Percentiles rank a stretch among this genome's conserved stretches.
Conservation (phyloP, 2,329 filamentous ascomycete genomes). For the Thermothelomyces thermophilus region DNA sequence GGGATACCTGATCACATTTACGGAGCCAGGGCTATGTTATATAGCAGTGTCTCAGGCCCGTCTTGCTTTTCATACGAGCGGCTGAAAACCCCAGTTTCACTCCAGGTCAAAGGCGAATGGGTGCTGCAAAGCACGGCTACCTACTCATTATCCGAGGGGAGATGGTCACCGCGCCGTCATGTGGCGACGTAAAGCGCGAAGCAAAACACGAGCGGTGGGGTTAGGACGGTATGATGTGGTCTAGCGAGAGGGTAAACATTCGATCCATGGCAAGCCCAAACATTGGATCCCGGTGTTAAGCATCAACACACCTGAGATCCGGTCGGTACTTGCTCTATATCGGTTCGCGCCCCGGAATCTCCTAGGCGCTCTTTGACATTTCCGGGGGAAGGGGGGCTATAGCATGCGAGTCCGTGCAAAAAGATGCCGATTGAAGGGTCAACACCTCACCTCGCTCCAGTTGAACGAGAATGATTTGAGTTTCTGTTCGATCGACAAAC, state of each 20-base stretch:
- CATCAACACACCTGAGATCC: background rate
- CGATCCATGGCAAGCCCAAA: background rate
- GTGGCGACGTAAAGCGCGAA: background rate
- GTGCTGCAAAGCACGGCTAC: no score
- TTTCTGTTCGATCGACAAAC: conserved; percentile 8
- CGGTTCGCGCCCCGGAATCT: background rate
- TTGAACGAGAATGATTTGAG: conserved; percentile 7
- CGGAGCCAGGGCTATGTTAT: no score
- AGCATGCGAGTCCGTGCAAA: background rate
- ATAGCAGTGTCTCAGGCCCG: background rate
- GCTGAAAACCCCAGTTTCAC: no score
- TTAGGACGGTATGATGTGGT: background rate
- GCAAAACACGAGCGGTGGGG: background rate
- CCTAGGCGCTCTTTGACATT: background rate
- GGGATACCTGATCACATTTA: background rate
- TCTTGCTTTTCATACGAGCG: no score
- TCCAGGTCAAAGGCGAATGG: no score
- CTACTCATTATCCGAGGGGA: no score
- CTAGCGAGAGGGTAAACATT: background rate
- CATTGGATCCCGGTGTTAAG: background rate
- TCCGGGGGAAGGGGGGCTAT: background rate
- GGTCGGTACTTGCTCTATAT: background rate
- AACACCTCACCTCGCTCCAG: background rate
- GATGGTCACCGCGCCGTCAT: no score
- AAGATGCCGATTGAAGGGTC: background rate